Conservation (phyloP, 805 yeast genomes). For the Pichia paraexigua region DNA sequence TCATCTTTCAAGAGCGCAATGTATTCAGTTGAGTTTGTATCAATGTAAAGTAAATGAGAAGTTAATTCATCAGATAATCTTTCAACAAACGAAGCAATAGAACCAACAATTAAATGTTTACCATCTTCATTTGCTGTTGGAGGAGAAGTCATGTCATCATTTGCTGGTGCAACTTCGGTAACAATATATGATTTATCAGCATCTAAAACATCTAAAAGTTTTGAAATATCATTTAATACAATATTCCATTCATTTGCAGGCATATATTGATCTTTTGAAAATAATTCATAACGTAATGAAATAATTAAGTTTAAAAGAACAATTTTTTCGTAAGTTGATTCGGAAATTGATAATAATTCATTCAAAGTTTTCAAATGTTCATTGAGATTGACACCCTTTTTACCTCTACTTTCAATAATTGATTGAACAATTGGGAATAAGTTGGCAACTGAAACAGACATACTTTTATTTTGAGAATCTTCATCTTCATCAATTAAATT, state of each 20-base stretch:
- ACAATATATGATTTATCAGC: constrained; percentile 55
- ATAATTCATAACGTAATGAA: constrained; percentile 81
- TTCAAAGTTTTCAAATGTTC: constrained; percentile 75
- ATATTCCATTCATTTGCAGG: constrained; percentile 75
- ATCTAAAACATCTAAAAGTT: constrained; percentile 64
- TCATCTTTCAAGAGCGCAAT: constrained; percentile 87
- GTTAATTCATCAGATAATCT: constrained; percentile 93
- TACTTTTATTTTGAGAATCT: constrained; percentile 16
- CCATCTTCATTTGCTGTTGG: constrained; percentile 61
- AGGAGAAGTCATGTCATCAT: constrained; percentile 70
- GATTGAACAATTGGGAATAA: constrained; percentile 67
- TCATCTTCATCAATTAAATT: neutral
- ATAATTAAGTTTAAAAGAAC: constrained; percentile 72
- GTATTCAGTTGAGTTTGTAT: constrained; percentile 93
- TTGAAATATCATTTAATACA: constrained; percentile 53
- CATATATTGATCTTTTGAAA: constrained; percentile 60
- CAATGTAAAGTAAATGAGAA: constrained; percentile 77
- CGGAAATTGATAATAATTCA: constrained; percentile 43
- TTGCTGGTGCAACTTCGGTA: constrained; percentile 60
- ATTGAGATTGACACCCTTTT: constrained; percentile 77
- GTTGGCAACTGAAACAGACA: constrained; percentile 24
- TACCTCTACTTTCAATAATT: constrained; percentile 87
- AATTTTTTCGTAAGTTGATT: constrained; percentile 66
- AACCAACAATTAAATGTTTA: constrained; percentile 69
- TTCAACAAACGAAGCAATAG: constrained; percentile 79